Evolutionary conservation across 176 grass and related monocot genomes (phyloP), one percentile per base, ranked within the genome.

Genomic region (Zoysia japonica): DNA sequence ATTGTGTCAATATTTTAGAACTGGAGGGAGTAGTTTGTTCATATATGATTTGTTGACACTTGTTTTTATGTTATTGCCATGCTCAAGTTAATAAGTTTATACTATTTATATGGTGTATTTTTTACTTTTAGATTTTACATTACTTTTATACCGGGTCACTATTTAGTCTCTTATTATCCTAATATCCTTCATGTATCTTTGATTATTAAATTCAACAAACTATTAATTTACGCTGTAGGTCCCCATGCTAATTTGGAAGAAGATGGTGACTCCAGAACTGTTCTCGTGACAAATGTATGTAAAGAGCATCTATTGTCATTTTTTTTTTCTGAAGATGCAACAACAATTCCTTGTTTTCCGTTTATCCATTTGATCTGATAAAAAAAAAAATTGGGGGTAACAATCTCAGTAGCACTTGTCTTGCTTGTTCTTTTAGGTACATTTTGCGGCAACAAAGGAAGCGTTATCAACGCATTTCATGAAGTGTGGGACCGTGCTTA

Each of bases 391-490:
- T 72, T 71, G 39, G 28, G 6, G 59, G 36, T 42, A 40, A 35
- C 14, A 77, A 72, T 68, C 78, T 40, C 2, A 63, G 28, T n/a
- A 56, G 46, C 11, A 50, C 37, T 56, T 35, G 12, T 69, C 55
- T 70, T 51, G 41, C 17, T 85, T 43, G 70, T 63, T 79, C 42
- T 78, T 60, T 53, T 85, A 97, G 91, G 91, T 97, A 53, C 94
- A 97, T 82, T 97, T 97, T 94, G 94, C 87, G 47, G 87, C 94
- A 76, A 83, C 84, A 9, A 94, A 86, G 72, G 94, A 97, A 91
- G 85, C 89, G 77, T 84, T 97, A 54, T 70, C 85, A 66, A 65
- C 72, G 42, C 80, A 92, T 91, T 97, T 97, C 78, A 73, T 82
- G 43, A 90, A 92, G 78, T 97, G 91, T 79, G 94, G 91, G 19